Base-by-base conservation (phyloP, 805 yeast genomes). In the Metschnikowia hibisci region DNA sequence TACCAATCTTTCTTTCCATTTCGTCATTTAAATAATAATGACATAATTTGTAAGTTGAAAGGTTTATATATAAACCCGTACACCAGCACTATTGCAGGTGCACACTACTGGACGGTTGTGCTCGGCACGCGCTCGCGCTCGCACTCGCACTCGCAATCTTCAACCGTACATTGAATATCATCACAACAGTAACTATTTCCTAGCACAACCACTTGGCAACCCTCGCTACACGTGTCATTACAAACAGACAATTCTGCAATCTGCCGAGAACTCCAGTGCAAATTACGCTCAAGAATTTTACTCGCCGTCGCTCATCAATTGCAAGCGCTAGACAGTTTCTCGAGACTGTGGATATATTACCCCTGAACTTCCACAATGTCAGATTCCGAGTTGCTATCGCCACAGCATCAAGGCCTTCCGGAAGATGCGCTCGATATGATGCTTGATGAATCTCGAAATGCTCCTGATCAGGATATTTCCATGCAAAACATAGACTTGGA, bases 401-500 rank as follows among this genome's bases (percentile, higher is more conserved):
- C 50, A 15, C 54, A 48, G 41, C 52, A 51, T 34, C 34, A 27
- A 10, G 22, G 15, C 23, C 29, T 36, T 18, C 41, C 26, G 25
- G 32, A 28, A 8, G 30, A 37, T 20, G 40, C 31, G 22, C 40
- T 30, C 22, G 40, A 37, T 22, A 37, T 37, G 40, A 30, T 37
- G 40, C 40, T 37, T 30, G 40, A 37, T 16, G 33, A 37, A 13
- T 27, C 40, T 4, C 33, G 27, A 18, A 28, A 16, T 13, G 25
- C 32, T 10, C 32, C 31, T 6, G 34, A 13, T 27, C 40, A 44
- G 39, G 37, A 41, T 8, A 44, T 44, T 8, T 34, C 34, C 28
- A 38, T 47, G 33, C 48, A 50, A 39, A 35, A 43, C 35, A 45
- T 49, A 51, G 49, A 52, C 37, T n/a, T 44, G 34, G 48, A 43